These are phyloP conservation scores for Annulohypoxylon maeteangense DNA, from an alignment of 495 filamentous ascomycete genomes.

Conservation along the genomic window DNA sequence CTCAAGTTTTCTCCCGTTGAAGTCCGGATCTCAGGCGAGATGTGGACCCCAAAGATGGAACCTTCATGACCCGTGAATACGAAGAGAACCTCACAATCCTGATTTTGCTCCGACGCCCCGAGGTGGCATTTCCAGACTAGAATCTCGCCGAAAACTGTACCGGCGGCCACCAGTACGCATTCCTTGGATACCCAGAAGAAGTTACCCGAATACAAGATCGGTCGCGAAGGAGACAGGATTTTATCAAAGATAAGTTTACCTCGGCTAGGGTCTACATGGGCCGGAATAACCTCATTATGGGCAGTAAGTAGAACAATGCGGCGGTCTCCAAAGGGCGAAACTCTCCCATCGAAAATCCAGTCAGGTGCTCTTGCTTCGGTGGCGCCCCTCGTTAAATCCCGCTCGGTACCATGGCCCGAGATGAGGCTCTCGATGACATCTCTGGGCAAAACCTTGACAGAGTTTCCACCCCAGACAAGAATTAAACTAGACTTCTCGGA, in stretches of 20 bases:
- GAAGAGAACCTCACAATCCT: conserved; percentile 64
- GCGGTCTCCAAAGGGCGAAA: conserved; percentile 52
- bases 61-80: conserved; percentile 92
- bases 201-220: conserved; percentile 88
- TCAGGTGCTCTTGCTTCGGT: conserved; percentile 64
- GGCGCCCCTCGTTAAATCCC: conserved; percentile 6
- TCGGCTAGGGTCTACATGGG: conserved; percentile 35
- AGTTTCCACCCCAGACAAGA: conserved; percentile 69
- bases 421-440: conserved; percentile 39
- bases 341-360: conserved; percentile 84
- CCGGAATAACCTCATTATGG: conserved; percentile 76
- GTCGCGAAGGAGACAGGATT: conserved; percentile 76
- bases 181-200: conserved; percentile 66
- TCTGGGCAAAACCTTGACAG: conserved; percentile 44
- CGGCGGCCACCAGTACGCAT: conserved; percentile 79
- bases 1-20: conserved; percentile 55
- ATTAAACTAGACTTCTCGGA: conserved; percentile 38
- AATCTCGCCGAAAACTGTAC: conserved; percentile 94
- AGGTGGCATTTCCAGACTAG: conserved; percentile 82
- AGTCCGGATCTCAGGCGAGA: conserved; percentile 69
- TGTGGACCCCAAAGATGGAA: conserved; percentile 87
- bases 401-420: conserved; percentile 11
- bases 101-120: conserved; percentile 11
- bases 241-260: conserved; percentile 47
- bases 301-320: conserved; percentile 74